phyloP scores from a whole-genome alignment of 1,284 basidiomycete genomes.

The Heterobasidion irregulare region DNA sequence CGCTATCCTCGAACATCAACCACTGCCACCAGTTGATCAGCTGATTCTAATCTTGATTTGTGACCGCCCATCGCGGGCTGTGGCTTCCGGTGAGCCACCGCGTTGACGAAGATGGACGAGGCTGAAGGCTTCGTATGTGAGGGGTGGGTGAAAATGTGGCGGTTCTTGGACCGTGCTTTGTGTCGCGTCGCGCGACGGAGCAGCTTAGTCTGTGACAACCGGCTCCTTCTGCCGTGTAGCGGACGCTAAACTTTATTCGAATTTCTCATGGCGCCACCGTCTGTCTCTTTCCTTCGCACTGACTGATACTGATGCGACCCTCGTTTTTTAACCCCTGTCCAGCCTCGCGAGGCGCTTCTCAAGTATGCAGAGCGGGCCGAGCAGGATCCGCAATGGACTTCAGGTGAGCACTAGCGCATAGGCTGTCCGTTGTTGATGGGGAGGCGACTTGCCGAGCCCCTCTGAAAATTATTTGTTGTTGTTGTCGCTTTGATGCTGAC shows the following conservation, averaged over 20 bases:
- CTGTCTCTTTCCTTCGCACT: neutral
- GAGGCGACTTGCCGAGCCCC: constrained; percentile 5
- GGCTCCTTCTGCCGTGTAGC: neutral
- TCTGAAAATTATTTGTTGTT: constrained; percentile 27
- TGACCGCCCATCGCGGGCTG: neutral
- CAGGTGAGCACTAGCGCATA: constrained; percentile 42
- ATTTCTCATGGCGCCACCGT: neutral
- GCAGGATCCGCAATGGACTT: constrained; percentile 74
- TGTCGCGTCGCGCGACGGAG: neutral
- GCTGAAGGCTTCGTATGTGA: neutral
- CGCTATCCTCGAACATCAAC: neutral
- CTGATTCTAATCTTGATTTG: constrained; percentile 2
- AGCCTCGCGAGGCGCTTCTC: constrained; percentile 95
- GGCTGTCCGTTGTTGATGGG: constrained; percentile 2
- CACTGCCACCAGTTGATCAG: constrained; percentile 2
- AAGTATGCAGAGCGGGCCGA: constrained; percentile 81
- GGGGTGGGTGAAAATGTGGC: neutral
- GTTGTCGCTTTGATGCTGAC: constrained; percentile 50
- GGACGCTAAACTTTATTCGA: constrained; percentile 2
- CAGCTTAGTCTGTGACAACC: neutral
- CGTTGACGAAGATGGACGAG: neutral
- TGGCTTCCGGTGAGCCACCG: neutral
- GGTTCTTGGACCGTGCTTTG: neutral
- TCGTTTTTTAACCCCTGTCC: constrained; percentile 16
- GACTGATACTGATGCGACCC: neutral